A percentile compares a stretch with the other conserved stretches of the same genome.
phyloP scores from a whole-genome alignment of 2,329 filamentous ascomycete species.

The Pyricularia grisea region DNA sequence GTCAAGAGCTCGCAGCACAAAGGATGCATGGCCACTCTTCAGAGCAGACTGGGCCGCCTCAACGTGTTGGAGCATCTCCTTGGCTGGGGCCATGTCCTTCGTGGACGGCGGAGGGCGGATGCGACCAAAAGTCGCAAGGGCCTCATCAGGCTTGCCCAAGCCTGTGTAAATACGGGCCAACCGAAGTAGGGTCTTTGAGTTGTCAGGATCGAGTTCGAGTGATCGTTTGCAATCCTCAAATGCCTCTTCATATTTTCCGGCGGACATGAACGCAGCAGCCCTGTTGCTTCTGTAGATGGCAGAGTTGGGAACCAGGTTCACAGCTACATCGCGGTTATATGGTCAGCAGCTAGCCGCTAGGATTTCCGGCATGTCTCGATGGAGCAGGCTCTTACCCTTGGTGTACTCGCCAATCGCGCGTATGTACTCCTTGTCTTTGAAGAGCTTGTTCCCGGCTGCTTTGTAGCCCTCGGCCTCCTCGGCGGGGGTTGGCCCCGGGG shows the following conservation, averaged over 20 bases:
- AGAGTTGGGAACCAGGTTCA: constrained; percentile 77
- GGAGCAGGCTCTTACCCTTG: constrained; percentile 57
- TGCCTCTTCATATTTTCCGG: constrained; percentile 67
- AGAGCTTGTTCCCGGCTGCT: constrained; percentile 87
- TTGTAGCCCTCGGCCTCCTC: constrained; percentile 91
- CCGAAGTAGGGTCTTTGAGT: constrained; percentile 79
- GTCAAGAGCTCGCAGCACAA: constrained; percentile 87
- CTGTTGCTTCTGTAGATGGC: constrained; percentile 91
- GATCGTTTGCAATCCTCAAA: constrained; percentile 80
- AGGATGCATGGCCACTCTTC: constrained; percentile 68
- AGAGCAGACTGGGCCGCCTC: constrained; percentile 71
- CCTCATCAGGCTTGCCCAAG: constrained; percentile 78
- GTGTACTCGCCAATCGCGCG: constrained; percentile 89
- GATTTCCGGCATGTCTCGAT: not conserved
- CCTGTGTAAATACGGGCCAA: constrained; percentile 84
- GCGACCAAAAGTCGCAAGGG: constrained; percentile 69
- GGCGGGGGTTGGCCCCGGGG: constrained; percentile 37
- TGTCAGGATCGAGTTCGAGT: constrained; percentile 73
- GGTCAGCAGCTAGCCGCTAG: not conserved
- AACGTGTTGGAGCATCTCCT: constrained; percentile 77
- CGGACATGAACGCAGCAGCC: constrained; percentile 87
- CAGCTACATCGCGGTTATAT: constrained; percentile 48
- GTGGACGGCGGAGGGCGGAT: constrained; percentile 73
- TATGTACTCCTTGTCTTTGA: constrained; percentile 86
- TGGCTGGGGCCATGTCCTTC: constrained; percentile 77